Conservation (phyloP, 148 eudicot species). For the Cornus florida region DNA sequence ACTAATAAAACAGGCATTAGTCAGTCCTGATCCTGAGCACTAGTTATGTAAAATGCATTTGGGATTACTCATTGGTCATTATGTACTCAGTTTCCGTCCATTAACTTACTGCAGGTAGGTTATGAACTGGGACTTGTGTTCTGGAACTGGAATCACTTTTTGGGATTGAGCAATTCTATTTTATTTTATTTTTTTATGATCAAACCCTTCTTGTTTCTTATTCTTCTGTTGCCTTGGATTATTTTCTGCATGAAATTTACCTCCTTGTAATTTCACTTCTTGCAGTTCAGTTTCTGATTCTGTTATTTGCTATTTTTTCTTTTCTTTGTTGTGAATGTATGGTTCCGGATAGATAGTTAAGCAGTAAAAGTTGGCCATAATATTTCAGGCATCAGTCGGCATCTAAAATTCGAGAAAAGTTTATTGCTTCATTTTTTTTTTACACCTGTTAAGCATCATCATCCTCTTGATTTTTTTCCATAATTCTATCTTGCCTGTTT, state of each 20-base stretch:
- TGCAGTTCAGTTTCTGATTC: slow-evolving; percentile 35
- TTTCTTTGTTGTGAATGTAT: slow-evolving; percentile 37
- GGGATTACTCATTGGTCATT: slow-evolving; percentile 12
- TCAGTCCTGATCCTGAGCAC: not conserved
- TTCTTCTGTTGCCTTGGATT: slow-evolving; percentile 11
- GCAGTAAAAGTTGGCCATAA: slow-evolving; percentile 33
- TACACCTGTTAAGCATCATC: slow-evolving; percentile 56
- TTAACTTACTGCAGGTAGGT: slow-evolving; percentile 17
- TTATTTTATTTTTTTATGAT: not conserved
- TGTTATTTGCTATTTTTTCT: slow-evolving; percentile 25
- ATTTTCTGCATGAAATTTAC: not conserved
- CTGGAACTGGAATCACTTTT: slow-evolving; percentile 3
- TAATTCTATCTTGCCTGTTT: slow-evolving; percentile 55
- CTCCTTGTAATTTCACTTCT: not conserved
- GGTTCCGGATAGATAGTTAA: slow-evolving; percentile 36
- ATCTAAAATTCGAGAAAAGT: slow-evolving; percentile 33
- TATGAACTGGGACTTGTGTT: slow-evolving; percentile 1
- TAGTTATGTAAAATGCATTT: not conserved
- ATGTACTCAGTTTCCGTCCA: slow-evolving; percentile 3
- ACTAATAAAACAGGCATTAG: not conserved
- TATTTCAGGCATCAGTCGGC: slow-evolving; percentile 30
- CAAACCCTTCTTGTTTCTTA: slow-evolving; percentile 13
- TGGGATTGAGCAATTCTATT: slow-evolving; percentile 4
- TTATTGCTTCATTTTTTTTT: slow-evolving; percentile 50
- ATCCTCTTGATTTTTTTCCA: slow-evolving; percentile 53